Conservation (phyloP, 2,329 filamentous ascomycete species). For the Rhynchosporium secalis region DNA sequence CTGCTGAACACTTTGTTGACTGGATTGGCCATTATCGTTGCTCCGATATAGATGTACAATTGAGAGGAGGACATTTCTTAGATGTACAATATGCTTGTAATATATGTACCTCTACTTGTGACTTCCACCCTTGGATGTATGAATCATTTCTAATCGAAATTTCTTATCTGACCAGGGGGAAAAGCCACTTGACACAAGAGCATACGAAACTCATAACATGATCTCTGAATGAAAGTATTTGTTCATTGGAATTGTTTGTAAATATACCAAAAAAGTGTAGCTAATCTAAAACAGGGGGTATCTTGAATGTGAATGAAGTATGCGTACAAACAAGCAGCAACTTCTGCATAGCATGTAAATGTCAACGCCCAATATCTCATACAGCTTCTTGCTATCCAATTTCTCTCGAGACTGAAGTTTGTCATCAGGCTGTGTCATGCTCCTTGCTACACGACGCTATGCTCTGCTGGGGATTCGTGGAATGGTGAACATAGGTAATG, state of each 20-base stretch:
- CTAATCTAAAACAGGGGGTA: slow-evolving; percentile 23
- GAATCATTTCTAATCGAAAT: no score
- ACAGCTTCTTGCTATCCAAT: background rate
- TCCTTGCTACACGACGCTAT: slow-evolving; percentile 3
- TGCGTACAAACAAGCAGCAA: background rate
- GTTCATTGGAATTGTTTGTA: background rate
- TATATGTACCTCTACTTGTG: no score
- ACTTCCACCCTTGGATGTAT: no score
- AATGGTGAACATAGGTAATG: background rate
- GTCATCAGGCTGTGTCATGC: background rate
- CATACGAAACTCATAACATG: no score
- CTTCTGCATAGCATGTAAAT: background rate
- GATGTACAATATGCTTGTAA: no score
- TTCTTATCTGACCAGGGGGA: no score
- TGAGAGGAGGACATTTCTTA: no score
- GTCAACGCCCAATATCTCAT: slow-evolving; percentile 4
- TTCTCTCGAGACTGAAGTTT: background rate
- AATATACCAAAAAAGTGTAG: background rate
- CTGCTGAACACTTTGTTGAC: no score
- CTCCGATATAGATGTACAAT: no score
- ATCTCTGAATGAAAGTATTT: background rate
- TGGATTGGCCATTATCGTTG: no score
- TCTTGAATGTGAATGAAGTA: slow-evolving; percentile 14
- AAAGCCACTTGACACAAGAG: no score
- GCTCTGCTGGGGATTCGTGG: background rate